Percentiles rank a stretch among this genome's conserved stretches.
Conservation (phyloP, 371 early-diverging fungal species). For the Dentiscutata heterogama region DNA sequence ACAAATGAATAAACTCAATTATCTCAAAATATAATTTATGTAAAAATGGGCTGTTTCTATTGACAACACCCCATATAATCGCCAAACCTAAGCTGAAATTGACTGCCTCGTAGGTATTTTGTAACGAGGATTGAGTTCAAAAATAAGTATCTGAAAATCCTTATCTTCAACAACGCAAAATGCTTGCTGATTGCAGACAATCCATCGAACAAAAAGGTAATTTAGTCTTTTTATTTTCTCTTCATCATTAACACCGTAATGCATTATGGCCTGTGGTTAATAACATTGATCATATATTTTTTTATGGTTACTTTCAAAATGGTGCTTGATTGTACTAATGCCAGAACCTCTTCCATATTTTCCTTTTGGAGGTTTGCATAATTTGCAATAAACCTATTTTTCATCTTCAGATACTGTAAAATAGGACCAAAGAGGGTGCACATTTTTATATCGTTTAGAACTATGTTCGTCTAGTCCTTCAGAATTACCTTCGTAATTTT, state of each 20-base stretch:
- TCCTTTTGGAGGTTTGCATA: background rate
- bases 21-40: too few species aligned
- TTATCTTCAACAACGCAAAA: conserved; percentile 19
- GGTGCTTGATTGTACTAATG: background rate
- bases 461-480: too few species aligned
- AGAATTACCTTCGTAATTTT: too few species aligned
- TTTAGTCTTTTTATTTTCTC: background rate
- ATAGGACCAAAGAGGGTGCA: too few species aligned
- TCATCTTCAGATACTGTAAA: too few species aligned
- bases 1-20: too few species aligned
- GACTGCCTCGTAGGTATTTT: background rate
- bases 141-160: background rate
- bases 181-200: background rate
- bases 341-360: background rate
- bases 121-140: background rate
- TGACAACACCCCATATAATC: background rate
- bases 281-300: background rate
- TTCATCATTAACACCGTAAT: background rate
- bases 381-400: background rate
- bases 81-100: background rate
- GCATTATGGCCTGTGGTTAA: too few species aligned
- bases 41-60: too few species aligned
- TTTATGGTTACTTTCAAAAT: background rate
- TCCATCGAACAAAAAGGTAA: background rate
- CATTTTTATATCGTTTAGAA: too few species aligned